Evolutionary conservation across 495 filamentous ascomycete species (phyloP), one percentile per base, ranked within the genome.

Genomic region (Penicillium diatomitis): DNA sequence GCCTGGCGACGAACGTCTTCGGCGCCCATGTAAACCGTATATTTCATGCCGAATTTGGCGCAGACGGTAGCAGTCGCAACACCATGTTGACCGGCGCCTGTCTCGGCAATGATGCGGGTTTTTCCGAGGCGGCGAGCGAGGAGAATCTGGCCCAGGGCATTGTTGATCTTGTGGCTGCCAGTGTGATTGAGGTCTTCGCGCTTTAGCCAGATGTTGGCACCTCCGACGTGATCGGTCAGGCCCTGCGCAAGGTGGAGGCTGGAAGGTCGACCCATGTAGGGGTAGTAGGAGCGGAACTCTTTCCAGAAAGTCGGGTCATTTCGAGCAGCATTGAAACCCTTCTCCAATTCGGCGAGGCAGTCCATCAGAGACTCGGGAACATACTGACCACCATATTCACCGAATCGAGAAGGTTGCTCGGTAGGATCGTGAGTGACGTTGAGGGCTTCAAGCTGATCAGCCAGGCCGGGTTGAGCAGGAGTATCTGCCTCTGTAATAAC

Each of bases 301-400:
- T 95, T 86, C 92, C 92, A 99, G 76, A 97, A 99, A 30, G 77
- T 73, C 5, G 89, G 85, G 61, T 97, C 91, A 43, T 90, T 80
- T 55, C 82, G 82, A 38, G 88, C 87, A 40, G 81, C 68, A 51
- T 94, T 80, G 73, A 99, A 99, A n/a, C 91, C 92, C 7, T 75
- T 73, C 64, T 97, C 90, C 9, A 99, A 80, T 69, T 99, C 83
- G 0, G 82, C 80, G 53, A 99, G 73, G 61, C 92, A 97, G 68
- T 96, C 90, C 90, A 97, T 97, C 31, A 99, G 77, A 5, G 90
- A 90, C 68, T 99, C 92, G 1, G 92, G 94, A 0, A 99, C 91
- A 58, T 97, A 99, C 65, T 97, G 92, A n/a, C 92, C 92, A 56
- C 92, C 92, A 54, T 95, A 99, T 65, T 96, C 87, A 49, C 92